Evolutionary conservation across 2,329 filamentous ascomycete species (phyloP).

Genomic region (Trematosphaeria pertusa): DNA sequence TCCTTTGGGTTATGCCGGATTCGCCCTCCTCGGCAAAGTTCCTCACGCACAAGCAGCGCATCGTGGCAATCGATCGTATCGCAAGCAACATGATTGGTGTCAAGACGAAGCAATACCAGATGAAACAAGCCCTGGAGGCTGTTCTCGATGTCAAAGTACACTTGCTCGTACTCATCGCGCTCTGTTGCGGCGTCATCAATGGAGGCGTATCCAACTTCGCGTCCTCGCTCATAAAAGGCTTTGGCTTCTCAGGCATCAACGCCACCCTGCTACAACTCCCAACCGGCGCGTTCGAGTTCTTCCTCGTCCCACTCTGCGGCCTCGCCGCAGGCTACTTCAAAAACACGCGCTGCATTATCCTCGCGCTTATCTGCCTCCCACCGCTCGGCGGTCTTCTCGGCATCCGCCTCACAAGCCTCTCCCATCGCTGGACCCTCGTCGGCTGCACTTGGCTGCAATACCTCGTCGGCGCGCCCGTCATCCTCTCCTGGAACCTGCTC

Average conservation of each 20-base stretch:
- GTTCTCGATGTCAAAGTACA: constrained; percentile 50
- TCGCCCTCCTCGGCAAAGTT: constrained; percentile 46
- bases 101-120: constrained; percentile 49
- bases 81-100: constrained; percentile 52
- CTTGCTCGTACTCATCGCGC: constrained; percentile 50
- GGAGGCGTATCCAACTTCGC: constrained; percentile 60
- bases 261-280: constrained; percentile 54
- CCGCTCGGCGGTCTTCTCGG: constrained; percentile 60
- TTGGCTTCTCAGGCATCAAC: constrained; percentile 50
- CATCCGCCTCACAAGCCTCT: constrained; percentile 56
- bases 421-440: constrained; percentile 57
- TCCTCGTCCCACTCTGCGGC: constrained; percentile 47
- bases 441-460: constrained; percentile 63
- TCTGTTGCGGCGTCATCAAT: constrained; percentile 57
- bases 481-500: constrained; percentile 61
- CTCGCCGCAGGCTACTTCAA: constrained; percentile 41
- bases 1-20: constrained; percentile 48
- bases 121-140: constrained; percentile 49
- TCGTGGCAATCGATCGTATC: constrained; percentile 51
- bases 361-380: constrained; percentile 51
- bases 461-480: constrained; percentile 58
- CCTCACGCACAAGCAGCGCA: constrained; percentile 47
- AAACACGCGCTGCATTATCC: constrained; percentile 38
- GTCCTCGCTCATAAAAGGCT: constrained; percentile 55
- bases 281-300: constrained; percentile 53